These are phyloP conservation scores for Plectosphaerella sp. DNA, from an alignment of 2,329 filamentous ascomycete genomes.

Conservation along the genomic window DNA sequence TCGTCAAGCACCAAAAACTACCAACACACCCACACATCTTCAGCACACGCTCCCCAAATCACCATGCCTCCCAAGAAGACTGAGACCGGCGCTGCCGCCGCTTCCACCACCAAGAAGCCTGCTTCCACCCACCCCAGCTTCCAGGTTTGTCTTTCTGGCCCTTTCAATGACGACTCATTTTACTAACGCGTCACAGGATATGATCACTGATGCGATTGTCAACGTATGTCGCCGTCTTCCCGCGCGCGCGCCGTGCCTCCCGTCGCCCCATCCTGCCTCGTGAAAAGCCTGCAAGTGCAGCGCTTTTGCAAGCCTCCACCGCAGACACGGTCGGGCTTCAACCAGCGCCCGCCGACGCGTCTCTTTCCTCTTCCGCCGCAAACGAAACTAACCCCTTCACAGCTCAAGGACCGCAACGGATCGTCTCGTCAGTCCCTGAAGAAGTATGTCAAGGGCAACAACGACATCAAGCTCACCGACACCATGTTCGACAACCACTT, in stretches of 20 bases:
- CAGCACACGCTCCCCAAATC: conserved; percentile 20
- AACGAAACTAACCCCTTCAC: not conserved
- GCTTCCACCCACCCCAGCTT: conserved; percentile 47
- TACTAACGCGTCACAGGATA: conserved; percentile 45
- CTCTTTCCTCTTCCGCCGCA: not conserved
- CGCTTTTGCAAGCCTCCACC: not conserved
- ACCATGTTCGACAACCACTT: conserved; percentile 68
- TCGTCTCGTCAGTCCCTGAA: conserved; percentile 58
- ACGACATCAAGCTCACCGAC: conserved; percentile 33
- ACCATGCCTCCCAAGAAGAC: conserved; percentile 59
- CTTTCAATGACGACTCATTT: conserved; percentile 11
- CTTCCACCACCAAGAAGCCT: conserved; percentile 24
- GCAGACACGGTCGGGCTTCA: not conserved
- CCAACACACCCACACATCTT: conserved; percentile 15
- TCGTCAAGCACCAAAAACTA: conserved; percentile 10
- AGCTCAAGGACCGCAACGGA: conserved; percentile 61
- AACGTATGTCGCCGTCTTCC: conserved; percentile 43
- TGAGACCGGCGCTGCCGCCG: conserved; percentile 23
- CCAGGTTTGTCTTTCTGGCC: conserved; percentile 42
- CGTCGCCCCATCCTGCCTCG: conserved; percentile 7
- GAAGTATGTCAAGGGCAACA: conserved; percentile 46
- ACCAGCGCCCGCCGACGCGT: not conserved
- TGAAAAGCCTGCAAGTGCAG: conserved; percentile 12
- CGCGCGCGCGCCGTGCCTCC: conserved; percentile 30
- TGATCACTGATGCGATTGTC: conserved; percentile 60